Evolutionary conservation across 148 eudicot genomes (phyloP), one percentile per base, ranked within the genome.

Genomic region (Salicornia ramosissima): DNA sequence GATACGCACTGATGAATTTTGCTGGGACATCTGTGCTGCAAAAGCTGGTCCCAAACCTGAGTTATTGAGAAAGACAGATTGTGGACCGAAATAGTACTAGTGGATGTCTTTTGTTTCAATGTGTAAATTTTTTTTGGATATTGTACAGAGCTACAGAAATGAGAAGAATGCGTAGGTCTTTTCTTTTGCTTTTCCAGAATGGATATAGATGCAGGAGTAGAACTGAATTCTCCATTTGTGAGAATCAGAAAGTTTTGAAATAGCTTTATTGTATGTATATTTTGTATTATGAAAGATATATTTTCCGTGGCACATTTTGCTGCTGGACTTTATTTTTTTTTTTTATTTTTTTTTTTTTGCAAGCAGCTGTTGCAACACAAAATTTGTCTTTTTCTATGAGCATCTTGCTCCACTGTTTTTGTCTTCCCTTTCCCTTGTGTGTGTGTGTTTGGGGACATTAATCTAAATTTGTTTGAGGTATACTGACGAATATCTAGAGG

Each of bases 1-100:
- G 67, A 34, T 74, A 85, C 53, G 82, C 77, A 4, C 72, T 88
- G 77, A 83, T 90, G 90, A 57, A 77, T 7, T 92, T 92, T 62
- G 87, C 85, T 58, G 98, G 96, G 63, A 93, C 98, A 2, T 65
- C 83, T 1, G 80, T 90, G 80, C 83, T 93, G 73, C 82, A 77
- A 11, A 93, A 93, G 79, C 18, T 75, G 21, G 71, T 90, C 76
- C 42, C 33, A 5, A 63, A 61, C 61, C 26, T 53, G 78, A 60
- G 28, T 1, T 52, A 62, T 13, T 5, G 16, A 42, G 52, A 36
- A 53, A 52, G 61, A 31, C 2, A 52, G n/a, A 6, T 58, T 6
- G 19, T 33, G 54, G 39, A 13, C n/a, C 26, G 14, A 24, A 1
- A 61, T 42, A 7, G 31, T 21, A 3, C 31, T n/a, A 19, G 52